Evolutionary conservation across 257 asterid species (phyloP).

Genomic region (Lavandula angustifolia): DNA sequence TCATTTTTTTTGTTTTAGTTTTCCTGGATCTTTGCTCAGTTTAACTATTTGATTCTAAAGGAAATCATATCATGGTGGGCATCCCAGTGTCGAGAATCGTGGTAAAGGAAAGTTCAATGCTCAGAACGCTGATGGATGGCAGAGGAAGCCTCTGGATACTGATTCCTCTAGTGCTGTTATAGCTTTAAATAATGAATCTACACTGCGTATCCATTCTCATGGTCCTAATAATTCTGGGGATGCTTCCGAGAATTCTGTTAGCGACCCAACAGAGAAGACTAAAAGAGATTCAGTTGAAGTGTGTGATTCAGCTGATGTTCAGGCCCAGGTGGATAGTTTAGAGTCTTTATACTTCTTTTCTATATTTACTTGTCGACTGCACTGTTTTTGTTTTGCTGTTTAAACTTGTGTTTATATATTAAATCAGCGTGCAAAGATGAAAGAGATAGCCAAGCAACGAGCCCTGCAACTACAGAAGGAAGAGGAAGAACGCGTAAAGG

Average conservation of each 20-base stretch:
- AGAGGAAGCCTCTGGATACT: constrained; percentile 43
- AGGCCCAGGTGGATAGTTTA: constrained; percentile 57
- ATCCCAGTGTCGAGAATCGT: constrained; percentile 52
- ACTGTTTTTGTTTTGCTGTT: too few relatives aligned
- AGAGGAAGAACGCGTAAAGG: constrained; percentile 85
- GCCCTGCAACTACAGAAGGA: constrained; percentile 80
- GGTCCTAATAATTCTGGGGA: constrained; percentile 41
- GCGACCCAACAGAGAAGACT: constrained; percentile 35
- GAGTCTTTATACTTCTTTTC: not conserved
- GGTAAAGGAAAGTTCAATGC: constrained; percentile 56
- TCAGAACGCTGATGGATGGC: constrained; percentile 63
- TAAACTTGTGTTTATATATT: too few relatives aligned
- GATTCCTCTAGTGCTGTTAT: constrained; percentile 43
- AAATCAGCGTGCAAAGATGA: constrained; percentile 69
- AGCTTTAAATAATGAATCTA: constrained; percentile 34
- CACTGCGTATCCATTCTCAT: constrained; percentile 36
- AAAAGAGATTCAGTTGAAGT: constrained; percentile 57
- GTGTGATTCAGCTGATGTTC: constrained; percentile 62
- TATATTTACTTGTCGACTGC: not conserved
- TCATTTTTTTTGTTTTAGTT: not conserved
- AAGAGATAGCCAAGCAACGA: constrained; percentile 77
- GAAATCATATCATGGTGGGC: constrained; percentile 57
- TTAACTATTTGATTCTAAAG: constrained; percentile 44
- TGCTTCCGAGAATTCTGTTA: constrained; percentile 41
- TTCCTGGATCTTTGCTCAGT: constrained; percentile 29